Conservation (phyloP, 805 yeast genomes). For the Lipomyces spencermartinsiae region DNA sequence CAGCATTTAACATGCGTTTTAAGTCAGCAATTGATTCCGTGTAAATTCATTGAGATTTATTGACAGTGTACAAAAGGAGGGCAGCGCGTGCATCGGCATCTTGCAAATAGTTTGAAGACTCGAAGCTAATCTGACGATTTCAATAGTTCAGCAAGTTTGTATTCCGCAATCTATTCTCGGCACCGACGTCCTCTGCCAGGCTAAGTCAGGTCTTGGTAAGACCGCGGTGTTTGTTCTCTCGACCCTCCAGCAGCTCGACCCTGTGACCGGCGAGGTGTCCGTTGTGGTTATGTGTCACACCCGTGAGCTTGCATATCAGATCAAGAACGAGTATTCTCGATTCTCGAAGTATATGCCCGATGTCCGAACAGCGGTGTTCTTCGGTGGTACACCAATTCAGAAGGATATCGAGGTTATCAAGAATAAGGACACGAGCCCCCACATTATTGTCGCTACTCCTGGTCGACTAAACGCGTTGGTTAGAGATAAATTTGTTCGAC, state of each 20-base stretch:
- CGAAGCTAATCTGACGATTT: constrained; percentile 17
- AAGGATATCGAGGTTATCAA: constrained; percentile 87
- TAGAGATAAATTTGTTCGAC: constrained; percentile 85
- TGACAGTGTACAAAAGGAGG: neutral
- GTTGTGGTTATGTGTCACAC: constrained; percentile 97
- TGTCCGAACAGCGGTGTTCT: constrained; percentile 93
- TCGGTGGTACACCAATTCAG: constrained; percentile 89
- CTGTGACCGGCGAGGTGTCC: constrained; percentile 95
- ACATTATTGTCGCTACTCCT: constrained; percentile 96
- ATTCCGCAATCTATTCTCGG: constrained; percentile 98
- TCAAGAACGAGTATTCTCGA: constrained; percentile 95
- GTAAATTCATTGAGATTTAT: neutral
- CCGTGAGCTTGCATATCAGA: constrained; percentile 98
- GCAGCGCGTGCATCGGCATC: constrained; percentile 21
- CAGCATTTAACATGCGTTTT: neutral
- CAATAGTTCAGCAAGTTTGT: constrained; percentile 91
- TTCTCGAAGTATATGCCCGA: constrained; percentile 99
- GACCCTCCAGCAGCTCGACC: constrained; percentile 95
- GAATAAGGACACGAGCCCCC: constrained; percentile 94
- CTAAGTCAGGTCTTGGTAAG: constrained; percentile 99
- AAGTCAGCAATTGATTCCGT: neutral
- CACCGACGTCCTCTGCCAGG: constrained; percentile 97
- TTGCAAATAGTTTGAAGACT: constrained; percentile 32
- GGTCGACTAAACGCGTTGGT: constrained; percentile 96
- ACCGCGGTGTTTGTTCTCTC: constrained; percentile 97